A percentile compares a stretch with the other conserved stretches of the same genome.
Conservation (phyloP, 306 rosid genomes). For the Begonia masoniana region DNA sequence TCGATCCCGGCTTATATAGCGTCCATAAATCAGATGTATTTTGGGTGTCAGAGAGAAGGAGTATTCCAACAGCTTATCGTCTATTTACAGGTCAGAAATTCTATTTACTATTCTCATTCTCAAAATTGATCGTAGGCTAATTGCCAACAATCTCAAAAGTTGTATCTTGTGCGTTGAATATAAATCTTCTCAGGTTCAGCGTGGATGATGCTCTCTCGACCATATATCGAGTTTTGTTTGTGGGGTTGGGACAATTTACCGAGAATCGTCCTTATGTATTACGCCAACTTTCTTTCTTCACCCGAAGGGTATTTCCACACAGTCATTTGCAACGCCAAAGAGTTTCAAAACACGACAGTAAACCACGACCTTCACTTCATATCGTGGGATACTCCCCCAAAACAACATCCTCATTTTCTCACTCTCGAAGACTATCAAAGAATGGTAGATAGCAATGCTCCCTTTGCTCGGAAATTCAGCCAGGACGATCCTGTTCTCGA, state of each 20-base stretch:
- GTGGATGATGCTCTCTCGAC: conserved; percentile 87
- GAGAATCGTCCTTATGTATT: conserved; percentile 62
- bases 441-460: conserved; percentile 63
- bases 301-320: conserved; percentile 82
- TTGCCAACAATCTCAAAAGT: too few relatives aligned
- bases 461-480: conserved; percentile 65
- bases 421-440: conserved; percentile 27
- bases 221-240: conserved; percentile 44
- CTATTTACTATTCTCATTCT: neutral
- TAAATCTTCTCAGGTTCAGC: conserved; percentile 54
- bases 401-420: conserved; percentile 72
- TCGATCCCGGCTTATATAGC: conserved; percentile 70
- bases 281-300: conserved; percentile 72
- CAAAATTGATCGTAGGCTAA: too few relatives aligned
- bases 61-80: conserved; percentile 59
- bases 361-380: conserved; percentile 82
- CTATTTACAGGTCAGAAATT: conserved; percentile 42
- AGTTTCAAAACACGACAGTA: conserved; percentile 59
- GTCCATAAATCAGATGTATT: conserved; percentile 51
- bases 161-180: too few relatives aligned
- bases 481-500: conserved; percentile 35
- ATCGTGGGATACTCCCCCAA: conserved; percentile 81
- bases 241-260: conserved; percentile 94
- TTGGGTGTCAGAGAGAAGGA: conserved; percentile 58
- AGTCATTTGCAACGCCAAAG: conserved; percentile 63